Evolutionary conservation across 2,329 filamentous ascomycete species (phyloP).

Genomic region (Aspergillus neotritici): DNA sequence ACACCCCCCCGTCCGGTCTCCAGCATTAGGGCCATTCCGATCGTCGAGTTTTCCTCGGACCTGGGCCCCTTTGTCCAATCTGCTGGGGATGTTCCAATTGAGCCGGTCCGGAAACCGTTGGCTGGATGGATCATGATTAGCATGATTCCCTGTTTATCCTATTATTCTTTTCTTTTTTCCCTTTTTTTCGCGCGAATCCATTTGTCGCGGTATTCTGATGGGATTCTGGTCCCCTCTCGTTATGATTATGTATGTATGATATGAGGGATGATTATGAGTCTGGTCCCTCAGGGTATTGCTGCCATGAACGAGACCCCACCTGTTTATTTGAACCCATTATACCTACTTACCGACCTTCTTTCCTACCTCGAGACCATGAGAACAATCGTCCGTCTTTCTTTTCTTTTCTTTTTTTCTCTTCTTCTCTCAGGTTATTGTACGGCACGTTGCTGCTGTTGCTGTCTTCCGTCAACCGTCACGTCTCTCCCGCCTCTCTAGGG

Average conservation of each 20-base stretch:
- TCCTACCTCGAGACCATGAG: constrained; percentile 9
- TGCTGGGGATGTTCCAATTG: constrained; percentile 15
- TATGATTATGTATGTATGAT: too few species aligned
- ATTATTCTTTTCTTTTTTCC: constrained; percentile 7
- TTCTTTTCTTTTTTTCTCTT: constrained; percentile 14
- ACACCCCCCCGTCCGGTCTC: too few species aligned
- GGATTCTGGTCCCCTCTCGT: constrained; percentile 3
- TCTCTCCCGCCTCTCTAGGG: constrained; percentile 8
- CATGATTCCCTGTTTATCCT: constrained; percentile 11
- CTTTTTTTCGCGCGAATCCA: constrained; percentile 5
- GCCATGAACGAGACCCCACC: constrained; percentile 25
- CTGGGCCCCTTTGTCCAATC: constrained; percentile 7
- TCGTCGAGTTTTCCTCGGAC: constrained; percentile 11
- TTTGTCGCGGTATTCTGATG: constrained; percentile 5
- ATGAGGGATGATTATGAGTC: too few species aligned
- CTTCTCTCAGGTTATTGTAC: constrained; percentile 8
- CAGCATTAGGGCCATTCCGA: constrained; percentile 12
- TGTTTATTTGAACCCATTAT: constrained; percentile 26
- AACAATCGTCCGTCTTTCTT: constrained; percentile 4
- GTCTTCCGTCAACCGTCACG: constrained; percentile 10
- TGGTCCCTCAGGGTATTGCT: too few species aligned
- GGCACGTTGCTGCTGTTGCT: constrained; percentile 3
- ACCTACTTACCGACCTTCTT: constrained; percentile 20
- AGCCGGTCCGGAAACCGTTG: constrained; percentile 16
- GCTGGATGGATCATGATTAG: too few species aligned